These are phyloP conservation scores for Citrullus colocynthis DNA, from an alignment of 306 rosid genomes.

Conservation along the genomic window DNA sequence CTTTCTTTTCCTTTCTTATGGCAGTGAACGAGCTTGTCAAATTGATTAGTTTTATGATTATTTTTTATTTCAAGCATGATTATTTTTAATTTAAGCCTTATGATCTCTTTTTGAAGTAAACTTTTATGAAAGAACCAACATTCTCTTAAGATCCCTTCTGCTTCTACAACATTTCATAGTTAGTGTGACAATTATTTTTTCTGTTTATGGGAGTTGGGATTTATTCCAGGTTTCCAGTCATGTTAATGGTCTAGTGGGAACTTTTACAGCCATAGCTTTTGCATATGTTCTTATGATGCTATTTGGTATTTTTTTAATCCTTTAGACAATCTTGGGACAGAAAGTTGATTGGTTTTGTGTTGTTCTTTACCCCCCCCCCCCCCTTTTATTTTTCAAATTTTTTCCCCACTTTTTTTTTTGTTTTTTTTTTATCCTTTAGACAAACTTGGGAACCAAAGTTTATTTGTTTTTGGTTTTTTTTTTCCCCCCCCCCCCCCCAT, in stretches of 20 bases:
- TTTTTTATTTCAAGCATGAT: not conserved
- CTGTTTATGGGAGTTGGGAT: not conserved
- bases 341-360: not conserved
- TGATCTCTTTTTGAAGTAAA: not conserved
- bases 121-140: not conserved
- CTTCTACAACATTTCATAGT: not conserved
- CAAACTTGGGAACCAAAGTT: too few species aligned
- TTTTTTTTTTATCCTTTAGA: too few species aligned
- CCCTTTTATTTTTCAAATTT: too few species aligned
- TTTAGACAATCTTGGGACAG: not conserved
- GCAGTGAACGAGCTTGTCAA: not conserved
- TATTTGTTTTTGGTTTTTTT: too few species aligned
- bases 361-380: too few species aligned
- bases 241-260: not conserved
- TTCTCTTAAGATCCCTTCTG: not conserved
- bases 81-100: not conserved
- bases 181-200: not conserved
- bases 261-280: not conserved
- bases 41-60: not conserved
- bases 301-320: not conserved
- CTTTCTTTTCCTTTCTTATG: not conserved
- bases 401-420: not conserved
- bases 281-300: not conserved
- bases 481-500: too few species aligned
- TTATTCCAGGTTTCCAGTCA: not conserved